A percentile compares a stretch with the other conserved stretches of the same genome.
Evolutionary conservation across 257 asterid genomes (phyloP).

Genomic region (Solanum medicagineum): DNA sequence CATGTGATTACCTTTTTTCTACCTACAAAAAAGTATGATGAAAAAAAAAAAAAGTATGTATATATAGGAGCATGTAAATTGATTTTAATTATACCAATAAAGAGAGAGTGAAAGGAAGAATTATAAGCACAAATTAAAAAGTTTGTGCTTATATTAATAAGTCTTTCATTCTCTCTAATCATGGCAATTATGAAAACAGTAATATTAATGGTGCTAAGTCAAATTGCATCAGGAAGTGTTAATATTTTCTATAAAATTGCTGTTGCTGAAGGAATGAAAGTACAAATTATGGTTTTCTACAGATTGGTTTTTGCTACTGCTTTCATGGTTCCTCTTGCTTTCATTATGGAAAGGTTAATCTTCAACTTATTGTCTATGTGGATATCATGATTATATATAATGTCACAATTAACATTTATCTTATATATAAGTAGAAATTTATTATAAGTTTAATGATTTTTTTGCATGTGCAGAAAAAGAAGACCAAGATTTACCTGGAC

Average conservation of each 20-base stretch:
- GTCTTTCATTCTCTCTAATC: neutral
- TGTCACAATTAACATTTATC: neutral
- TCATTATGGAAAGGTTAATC: slow-evolving; percentile 14
- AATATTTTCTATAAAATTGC: slow-evolving; percentile 16
- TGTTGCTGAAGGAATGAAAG: slow-evolving; percentile 14
- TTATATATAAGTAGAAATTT: neutral
- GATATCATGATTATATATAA: neutral
- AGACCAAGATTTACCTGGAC: slow-evolving; percentile 47
- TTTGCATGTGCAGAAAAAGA: slow-evolving; percentile 32
- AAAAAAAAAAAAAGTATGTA: neutral
- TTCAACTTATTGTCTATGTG: neutral
- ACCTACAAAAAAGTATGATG: neutral
- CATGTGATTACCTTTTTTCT: neutral
- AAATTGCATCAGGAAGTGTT: slow-evolving; percentile 10
- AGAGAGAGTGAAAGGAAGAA: neutral
- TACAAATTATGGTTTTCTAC: slow-evolving; percentile 13
- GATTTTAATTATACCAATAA: neutral
- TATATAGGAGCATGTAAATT: neutral
- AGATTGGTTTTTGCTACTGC: slow-evolving; percentile 13
- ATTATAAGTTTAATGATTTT: neutral
- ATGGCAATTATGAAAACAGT: slow-evolving; percentile 3
- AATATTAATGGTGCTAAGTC: slow-evolving; percentile 7
- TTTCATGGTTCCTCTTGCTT: slow-evolving; percentile 22
- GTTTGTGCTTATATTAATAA: neutral
- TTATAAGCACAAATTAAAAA: neutral